Percentiles rank a stretch among this genome's conserved stretches.
These are phyloP conservation scores for Grifola frondosa DNA, from an alignment of 1,284 basidiomycete species.

Conservation along the genomic window DNA sequence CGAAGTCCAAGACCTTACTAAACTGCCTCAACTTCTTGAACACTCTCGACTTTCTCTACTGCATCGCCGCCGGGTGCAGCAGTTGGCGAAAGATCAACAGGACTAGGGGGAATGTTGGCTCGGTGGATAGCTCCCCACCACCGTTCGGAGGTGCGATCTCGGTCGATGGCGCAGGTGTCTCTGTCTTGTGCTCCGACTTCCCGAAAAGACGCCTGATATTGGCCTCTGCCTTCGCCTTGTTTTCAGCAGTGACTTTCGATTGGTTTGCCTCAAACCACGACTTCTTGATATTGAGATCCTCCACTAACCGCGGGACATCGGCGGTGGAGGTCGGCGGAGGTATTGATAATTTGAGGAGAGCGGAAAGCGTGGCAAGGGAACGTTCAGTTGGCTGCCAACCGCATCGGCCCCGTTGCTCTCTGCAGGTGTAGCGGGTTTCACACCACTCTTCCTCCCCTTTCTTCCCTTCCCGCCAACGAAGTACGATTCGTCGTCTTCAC, in stretches of 20 bases:
- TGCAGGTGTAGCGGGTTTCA: slow-evolving; percentile 41
- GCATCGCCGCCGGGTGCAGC: slow-evolving; percentile 43
- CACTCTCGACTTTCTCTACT: slow-evolving; percentile 47
- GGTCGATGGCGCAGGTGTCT: slow-evolving; percentile 34
- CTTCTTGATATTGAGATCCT: slow-evolving; percentile 93
- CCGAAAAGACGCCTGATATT: slow-evolving; percentile 69
- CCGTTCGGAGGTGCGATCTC: slow-evolving; percentile 44
- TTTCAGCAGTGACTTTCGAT: slow-evolving; percentile 64
- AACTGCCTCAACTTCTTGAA: slow-evolving; percentile 38
- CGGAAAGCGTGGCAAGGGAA: slow-evolving; percentile 88
- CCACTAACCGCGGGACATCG: slow-evolving; percentile 84
- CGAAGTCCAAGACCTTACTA: slow-evolving; percentile 14
- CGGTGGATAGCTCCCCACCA: slow-evolving; percentile 46
- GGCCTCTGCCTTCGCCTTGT: slow-evolving; percentile 77
- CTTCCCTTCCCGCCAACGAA: slow-evolving; percentile 72
- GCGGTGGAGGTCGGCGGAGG: slow-evolving; percentile 79
- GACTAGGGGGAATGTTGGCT: slow-evolving; percentile 46
- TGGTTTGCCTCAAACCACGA: slow-evolving; percentile 89
- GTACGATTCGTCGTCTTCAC: slow-evolving; percentile 81
- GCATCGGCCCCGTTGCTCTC: slow-evolving; percentile 39
- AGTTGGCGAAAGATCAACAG: slow-evolving; percentile 26
- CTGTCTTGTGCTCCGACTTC: slow-evolving; percentile 46
- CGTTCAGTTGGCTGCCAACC: slow-evolving; percentile 56
- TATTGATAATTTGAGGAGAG: slow-evolving; percentile 87
- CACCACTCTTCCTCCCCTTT: slow-evolving; percentile 60